Conservation (phyloP, 2,329 filamentous ascomycete genomes). For the Microdochium trichocladiopsis region DNA sequence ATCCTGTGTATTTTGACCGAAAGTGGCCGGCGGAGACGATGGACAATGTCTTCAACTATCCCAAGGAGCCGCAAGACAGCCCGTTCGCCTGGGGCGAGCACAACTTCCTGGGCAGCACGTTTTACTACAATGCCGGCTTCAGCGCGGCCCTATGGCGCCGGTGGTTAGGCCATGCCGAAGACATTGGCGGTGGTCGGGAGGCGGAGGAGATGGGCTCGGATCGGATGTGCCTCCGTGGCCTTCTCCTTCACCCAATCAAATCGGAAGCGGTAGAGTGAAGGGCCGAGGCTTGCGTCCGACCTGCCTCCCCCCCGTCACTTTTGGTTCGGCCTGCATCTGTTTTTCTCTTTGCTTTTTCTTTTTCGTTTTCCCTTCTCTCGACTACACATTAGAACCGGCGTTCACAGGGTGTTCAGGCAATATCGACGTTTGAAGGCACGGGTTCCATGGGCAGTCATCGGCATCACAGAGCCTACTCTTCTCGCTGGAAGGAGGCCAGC, state of each 20-base stretch:
- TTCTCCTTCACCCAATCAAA: constrained; percentile 62
- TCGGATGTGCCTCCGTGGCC: constrained; percentile 58
- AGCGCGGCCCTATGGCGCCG: constrained; percentile 53
- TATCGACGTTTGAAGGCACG: too few relatives aligned
- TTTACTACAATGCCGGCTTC: constrained; percentile 60
- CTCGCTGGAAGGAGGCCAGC: too few relatives aligned
- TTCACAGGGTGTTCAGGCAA: background rate
- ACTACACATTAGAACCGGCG: background rate
- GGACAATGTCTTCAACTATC: constrained; percentile 56
- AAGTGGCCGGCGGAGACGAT: constrained; percentile 51
- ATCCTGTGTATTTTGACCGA: constrained; percentile 60
- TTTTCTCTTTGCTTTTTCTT: background rate
- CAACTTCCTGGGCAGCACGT: constrained; percentile 59
- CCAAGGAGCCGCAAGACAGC: constrained; percentile 40
- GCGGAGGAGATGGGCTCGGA: constrained; percentile 15
- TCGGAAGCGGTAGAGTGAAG: constrained; percentile 15
- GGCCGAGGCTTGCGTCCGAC: too few relatives aligned
- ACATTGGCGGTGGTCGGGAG: constrained; percentile 23
- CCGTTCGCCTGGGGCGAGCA: constrained; percentile 56
- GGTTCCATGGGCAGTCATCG: too few relatives aligned
- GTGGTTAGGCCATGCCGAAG: constrained; percentile 39
- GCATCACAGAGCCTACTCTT: too few relatives aligned
- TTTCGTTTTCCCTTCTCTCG: too few relatives aligned
- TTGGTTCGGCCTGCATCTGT: background rate
- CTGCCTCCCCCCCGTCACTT: background rate